Percentiles rank a stretch among this genome's conserved stretches.
These are phyloP conservation scores for Lyophyllum atratum DNA, from an alignment of 768 basidiomycete species.

Conservation along the genomic window DNA sequence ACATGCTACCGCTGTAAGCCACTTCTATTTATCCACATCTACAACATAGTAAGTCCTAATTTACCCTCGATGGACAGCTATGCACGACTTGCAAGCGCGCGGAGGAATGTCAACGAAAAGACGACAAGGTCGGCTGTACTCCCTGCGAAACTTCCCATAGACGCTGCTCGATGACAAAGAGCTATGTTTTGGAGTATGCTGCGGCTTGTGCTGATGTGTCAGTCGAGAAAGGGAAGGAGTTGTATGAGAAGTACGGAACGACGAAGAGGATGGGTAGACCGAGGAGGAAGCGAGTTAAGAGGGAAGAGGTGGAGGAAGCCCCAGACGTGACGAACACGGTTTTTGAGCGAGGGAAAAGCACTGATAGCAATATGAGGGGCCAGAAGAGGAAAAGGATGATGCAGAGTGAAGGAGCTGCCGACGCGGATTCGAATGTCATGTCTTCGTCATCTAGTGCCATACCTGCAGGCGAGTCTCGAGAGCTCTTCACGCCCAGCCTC, in stretches of 20 bases:
- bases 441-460: background rate
- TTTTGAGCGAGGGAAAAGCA: background rate
- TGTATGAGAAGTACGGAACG: conserved; percentile 1
- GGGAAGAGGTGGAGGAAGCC: background rate
- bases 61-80: background rate
- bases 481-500: background rate
- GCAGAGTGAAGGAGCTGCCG: background rate
- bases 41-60: background rate
- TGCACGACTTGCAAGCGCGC: background rate
- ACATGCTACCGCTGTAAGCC: background rate
- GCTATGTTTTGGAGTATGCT: background rate
- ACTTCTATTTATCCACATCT: background rate
- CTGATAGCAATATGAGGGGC: too few species aligned
- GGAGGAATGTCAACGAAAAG: background rate
- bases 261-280: background rate
- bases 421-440: background rate
- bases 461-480: background rate
- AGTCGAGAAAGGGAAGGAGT: background rate
- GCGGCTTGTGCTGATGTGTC: background rate
- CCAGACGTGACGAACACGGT: background rate
- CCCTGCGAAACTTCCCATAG: background rate
- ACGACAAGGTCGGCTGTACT: background rate
- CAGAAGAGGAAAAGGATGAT: too few species aligned
- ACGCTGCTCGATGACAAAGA: background rate
- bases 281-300: background rate